Evolutionary conservation across 768 basidiomycete genomes (phyloP).

Genomic region (Boletus speciosus): DNA sequence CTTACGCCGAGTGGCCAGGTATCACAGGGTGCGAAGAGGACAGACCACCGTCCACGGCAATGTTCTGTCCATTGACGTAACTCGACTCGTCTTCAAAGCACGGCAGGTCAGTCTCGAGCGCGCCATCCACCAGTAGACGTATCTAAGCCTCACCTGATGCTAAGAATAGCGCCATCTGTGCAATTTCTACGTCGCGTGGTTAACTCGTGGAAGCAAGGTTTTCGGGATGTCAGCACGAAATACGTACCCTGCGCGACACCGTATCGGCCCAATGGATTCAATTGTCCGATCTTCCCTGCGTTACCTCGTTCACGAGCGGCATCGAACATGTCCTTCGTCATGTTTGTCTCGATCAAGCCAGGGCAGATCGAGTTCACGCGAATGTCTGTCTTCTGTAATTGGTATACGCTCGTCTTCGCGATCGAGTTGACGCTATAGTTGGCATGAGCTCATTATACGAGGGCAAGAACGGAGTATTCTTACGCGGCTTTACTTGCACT

Average conservation of each 20-base stretch:
- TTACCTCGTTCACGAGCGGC: slow-evolving; percentile 73
- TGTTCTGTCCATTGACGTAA: slow-evolving; percentile 88
- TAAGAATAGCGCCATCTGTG: slow-evolving; percentile 78
- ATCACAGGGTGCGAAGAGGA: slow-evolving; percentile 76
- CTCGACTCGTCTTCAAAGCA: slow-evolving; percentile 70
- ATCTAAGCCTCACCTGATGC: slow-evolving; percentile 64
- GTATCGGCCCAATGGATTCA: slow-evolving; percentile 81
- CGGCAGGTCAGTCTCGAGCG: slow-evolving; percentile 6
- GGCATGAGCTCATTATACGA: slow-evolving; percentile 4
- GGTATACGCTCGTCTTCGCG: slow-evolving; percentile 77
- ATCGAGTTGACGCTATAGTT: slow-evolving; percentile 74
- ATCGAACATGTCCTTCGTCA: slow-evolving; percentile 79
- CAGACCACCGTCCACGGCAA: slow-evolving; percentile 85
- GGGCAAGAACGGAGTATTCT: slow-evolving; percentile 26
- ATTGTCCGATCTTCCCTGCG: slow-evolving; percentile 67
- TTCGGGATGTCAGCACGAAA: neutral
- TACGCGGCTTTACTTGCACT: slow-evolving; percentile 94
- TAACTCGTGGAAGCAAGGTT: slow-evolving; percentile 15
- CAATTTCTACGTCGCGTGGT: slow-evolving; percentile 61
- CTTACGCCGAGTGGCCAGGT: slow-evolving; percentile 67
- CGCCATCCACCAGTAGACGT: neutral
- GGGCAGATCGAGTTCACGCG: slow-evolving; percentile 91
- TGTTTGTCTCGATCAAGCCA: slow-evolving; percentile 89
- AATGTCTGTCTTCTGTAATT: slow-evolving; percentile 76
- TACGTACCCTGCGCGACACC: slow-evolving; percentile 72